Percentiles rank a stretch among this genome's conserved stretches.
Evolutionary conservation across 441 rosid genomes (phyloP).

Genomic region (Gossypium gossypioides): DNA sequence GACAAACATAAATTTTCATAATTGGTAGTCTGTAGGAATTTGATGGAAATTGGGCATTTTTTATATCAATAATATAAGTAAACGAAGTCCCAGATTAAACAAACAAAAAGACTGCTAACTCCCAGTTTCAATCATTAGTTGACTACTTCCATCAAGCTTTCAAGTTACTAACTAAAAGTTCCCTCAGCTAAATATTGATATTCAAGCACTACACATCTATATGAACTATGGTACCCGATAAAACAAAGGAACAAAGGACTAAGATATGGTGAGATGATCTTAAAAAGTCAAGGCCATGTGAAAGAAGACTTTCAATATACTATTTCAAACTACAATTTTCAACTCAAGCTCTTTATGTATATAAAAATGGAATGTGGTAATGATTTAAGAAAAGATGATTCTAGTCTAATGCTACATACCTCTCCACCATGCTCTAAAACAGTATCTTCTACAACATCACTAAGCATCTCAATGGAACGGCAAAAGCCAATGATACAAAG

Average conservation of each 20-base stretch:
- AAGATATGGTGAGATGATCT: not conserved
- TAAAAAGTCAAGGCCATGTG: not conserved
- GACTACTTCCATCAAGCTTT: not conserved
- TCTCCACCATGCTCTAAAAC: constrained; percentile 86
- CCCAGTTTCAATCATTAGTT: not conserved
- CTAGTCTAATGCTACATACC: constrained; percentile 28
- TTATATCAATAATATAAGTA: not conserved
- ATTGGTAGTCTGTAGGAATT: not conserved
- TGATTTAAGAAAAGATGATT: not conserved
- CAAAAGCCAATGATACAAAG: constrained; percentile 86
- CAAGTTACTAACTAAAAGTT: not conserved
- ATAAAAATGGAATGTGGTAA: not conserved
- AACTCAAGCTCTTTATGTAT: not conserved
- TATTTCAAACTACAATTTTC: not conserved
- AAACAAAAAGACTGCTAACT: not conserved
- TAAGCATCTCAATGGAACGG: constrained; percentile 89
- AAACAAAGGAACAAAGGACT: constrained; percentile 1
- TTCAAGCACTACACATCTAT: not conserved
- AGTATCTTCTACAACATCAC: constrained; percentile 82
- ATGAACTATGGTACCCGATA: not conserved
- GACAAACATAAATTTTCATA: not conserved
- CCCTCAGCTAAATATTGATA: not conserved
- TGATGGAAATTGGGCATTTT: not conserved
- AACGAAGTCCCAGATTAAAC: not conserved
- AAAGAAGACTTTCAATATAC: not conserved